A percentile compares a stretch with the other conserved stretches of the same genome.
phyloP scores from a whole-genome alignment of 1,284 basidiomycete genomes.

The Taiwanofungus camphoratus region DNA sequence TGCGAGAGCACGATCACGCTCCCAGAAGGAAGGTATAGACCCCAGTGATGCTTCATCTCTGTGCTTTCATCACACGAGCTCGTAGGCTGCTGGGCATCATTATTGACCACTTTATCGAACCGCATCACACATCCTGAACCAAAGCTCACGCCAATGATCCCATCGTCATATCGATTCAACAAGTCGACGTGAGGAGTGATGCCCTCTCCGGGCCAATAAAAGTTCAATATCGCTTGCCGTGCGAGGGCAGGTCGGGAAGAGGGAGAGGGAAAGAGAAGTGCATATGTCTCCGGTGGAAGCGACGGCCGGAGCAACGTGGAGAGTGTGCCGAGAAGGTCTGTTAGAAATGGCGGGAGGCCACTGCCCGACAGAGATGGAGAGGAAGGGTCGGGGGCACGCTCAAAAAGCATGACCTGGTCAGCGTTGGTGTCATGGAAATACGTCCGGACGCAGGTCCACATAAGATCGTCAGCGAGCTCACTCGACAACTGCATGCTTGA shows the following conservation, averaged over 20 bases:
- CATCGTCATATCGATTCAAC: conserved; percentile 69
- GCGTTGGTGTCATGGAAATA: conserved; percentile 49
- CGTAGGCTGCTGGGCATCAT: conserved; percentile 4
- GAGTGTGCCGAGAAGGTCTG: conserved; percentile 46
- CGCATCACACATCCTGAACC: conserved; percentile 71
- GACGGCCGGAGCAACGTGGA: conserved; percentile 40
- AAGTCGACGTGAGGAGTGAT: conserved; percentile 78
- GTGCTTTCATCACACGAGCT: neutral
- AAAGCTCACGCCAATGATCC: conserved; percentile 75
- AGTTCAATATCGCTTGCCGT: conserved; percentile 75
- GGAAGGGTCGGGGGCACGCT: conserved; percentile 32
- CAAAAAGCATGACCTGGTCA: conserved; percentile 79
- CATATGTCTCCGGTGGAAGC: conserved; percentile 42
- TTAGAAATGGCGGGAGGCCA: conserved; percentile 51
- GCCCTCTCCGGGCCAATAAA: conserved; percentile 75
- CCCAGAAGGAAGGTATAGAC: conserved; percentile 57
- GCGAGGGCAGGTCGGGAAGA: conserved; percentile 34
- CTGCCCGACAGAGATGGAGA: neutral
- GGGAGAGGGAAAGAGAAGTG: conserved; percentile 46
- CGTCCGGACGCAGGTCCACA: conserved; percentile 45
- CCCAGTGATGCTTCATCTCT: conserved; percentile 9
- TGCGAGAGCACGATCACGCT: conserved; percentile 67
- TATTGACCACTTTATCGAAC: conserved; percentile 34
- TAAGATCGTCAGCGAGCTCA: conserved; percentile 44
- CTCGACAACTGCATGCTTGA: conserved; percentile 45